A percentile compares a stretch with the other conserved stretches of the same genome.
phyloP scores from a whole-genome alignment of 2,329 filamentous ascomycete species.

The Dryadomyces quercivorus region DNA sequence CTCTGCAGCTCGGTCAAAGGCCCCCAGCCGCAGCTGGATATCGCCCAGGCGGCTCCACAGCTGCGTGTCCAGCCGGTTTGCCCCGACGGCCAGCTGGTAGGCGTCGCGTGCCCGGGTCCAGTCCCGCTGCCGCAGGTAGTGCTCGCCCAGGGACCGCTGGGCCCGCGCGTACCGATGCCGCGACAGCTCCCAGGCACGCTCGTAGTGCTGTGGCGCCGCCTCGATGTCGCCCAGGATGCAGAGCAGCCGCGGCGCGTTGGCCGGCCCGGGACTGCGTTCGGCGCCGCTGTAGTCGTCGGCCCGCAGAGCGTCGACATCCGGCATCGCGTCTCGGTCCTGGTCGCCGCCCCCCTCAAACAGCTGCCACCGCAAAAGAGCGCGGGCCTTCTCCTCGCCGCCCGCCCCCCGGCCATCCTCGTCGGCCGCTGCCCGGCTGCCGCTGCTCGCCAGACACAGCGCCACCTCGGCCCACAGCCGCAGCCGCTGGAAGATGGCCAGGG shows the following conservation, averaged over 20 bases:
- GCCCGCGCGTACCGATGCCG: constrained; percentile 71
- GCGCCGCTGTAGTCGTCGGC: constrained; percentile 44
- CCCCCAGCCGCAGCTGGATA: constrained; percentile 64
- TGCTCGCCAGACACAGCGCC: constrained; percentile 67
- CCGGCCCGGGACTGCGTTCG: constrained; percentile 56
- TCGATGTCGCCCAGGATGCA: constrained; percentile 92
- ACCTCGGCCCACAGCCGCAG: constrained; percentile 91
- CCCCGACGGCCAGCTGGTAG: constrained; percentile 63
- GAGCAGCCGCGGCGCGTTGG: constrained; percentile 76
- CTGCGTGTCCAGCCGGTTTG: constrained; percentile 70
- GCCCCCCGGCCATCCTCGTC: constrained; percentile 40
- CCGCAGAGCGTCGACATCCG: constrained; percentile 45
- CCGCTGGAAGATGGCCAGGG: constrained; percentile 90
- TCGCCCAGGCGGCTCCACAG: constrained; percentile 90
- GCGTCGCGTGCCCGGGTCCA: constrained; percentile 60
- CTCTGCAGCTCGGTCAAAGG: constrained; percentile 68
- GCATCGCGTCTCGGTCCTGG: constrained; percentile 37
- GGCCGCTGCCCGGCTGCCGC: constrained; percentile 38
- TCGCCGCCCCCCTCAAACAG: constrained; percentile 55
- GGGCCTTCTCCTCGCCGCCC: constrained; percentile 67
- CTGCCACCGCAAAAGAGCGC: constrained; percentile 61
- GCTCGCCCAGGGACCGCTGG: constrained; percentile 73
- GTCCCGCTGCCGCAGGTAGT: constrained; percentile 56
- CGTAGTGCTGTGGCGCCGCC: constrained; percentile 60
- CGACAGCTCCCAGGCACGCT: constrained; percentile 80